Base-by-base conservation (phyloP, 2,329 filamentous ascomycete species). In the Diaporthe aspalathi region DNA sequence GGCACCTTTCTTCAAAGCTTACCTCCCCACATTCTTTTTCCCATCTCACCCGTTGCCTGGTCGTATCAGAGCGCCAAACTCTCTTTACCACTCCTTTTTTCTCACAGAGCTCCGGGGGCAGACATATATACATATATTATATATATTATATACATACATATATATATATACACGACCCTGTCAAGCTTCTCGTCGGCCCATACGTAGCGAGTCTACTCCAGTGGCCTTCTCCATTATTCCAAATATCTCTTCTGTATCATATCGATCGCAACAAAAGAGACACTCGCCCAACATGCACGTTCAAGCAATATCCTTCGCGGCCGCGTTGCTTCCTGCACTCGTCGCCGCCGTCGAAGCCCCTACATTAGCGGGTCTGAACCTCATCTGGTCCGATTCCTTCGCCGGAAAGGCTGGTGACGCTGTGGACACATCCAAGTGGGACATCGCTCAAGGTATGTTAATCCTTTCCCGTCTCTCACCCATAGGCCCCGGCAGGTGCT, bases 381-480 rank as follows among this genome's bases (percentile, higher is more conserved):
- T 79, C 8, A 57, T 84, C 49, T 88, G 84, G 84, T 77, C 81
- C 6, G 84, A 87, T 29, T 75, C 73, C 29, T 88, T 88, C 69
- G 49, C 68, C 2, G 86, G 86, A 8, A 40, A 65, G 1, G 74
- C 77, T 22, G 82, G 82, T 50, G 72, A 76, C 1, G 70, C 76
- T 0, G 82, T 84, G 6, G 77, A 81, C 76, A 65, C 73, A 5
- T 74, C 32, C 63, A 78, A 78, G 60, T 88, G 86, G 86, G 80
- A 83, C 72, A 77, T 82, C 67, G 81, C 84, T 71, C 74, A 74
- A 52, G 74, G 78, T 79, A 68, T 45, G 70, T 53, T 24, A 3
- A 35, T 27, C 32, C 32, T 29, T 24, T 6, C 7, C 43, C 16
- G 4, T 29, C 6, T 9, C 5, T 38, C 16, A 1, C 16, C 22